Evolutionary conservation across 768 basidiomycete species (phyloP), one percentile per base, ranked within the genome.

Genomic region (Leccinum rimulosum): DNA sequence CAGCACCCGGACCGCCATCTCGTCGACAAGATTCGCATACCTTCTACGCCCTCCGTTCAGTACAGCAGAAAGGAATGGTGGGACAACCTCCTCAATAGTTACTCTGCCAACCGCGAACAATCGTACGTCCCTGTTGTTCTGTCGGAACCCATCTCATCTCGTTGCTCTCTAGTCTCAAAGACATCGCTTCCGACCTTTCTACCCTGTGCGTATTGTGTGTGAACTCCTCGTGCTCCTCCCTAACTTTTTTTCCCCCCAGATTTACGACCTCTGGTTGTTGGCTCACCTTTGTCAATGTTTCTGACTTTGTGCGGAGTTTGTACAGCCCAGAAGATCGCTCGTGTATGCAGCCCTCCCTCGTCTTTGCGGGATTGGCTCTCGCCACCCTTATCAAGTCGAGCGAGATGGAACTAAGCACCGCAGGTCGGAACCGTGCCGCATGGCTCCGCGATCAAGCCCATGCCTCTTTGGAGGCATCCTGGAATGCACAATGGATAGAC

Each of bases 361-460:
- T 92, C 50, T 79, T 85, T 31, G 80, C 89, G 2, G 80, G 79
- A 7, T 76, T 92, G 33, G 91, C 91, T 1, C 78, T 92, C 75
- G 82, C 88, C 0, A 84, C 78, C 35, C 77, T 93, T 12, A 85
- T 90, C 80, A 81, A 82, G 62, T 90, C 89, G 1, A 90, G 89
- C 67, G 83, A 86, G 64, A 67, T 83, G 45, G 88, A 87, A 64
- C 73, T 77, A 14, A 82, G 86, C 8, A 68, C 71, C 3, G 63
- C 66, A 4, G 89, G 89, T 5, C 79, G 88, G 47, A 72, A 72
- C 11, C 79, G 80, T n/a, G 88, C 90, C 0, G 68, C 85, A 30
- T 77, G 77, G 70, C 74, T 88, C 17, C 80, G 83, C 1, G 78
- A 82, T 49, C 76, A 78, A 10, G 89, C 90, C 0, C 83, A 85